Evolutionary conservation across 1,139 yeast genomes (phyloP), one percentile per base, ranked within the genome.

Genomic region (Kurtzmaniella quercitrusa): DNA sequence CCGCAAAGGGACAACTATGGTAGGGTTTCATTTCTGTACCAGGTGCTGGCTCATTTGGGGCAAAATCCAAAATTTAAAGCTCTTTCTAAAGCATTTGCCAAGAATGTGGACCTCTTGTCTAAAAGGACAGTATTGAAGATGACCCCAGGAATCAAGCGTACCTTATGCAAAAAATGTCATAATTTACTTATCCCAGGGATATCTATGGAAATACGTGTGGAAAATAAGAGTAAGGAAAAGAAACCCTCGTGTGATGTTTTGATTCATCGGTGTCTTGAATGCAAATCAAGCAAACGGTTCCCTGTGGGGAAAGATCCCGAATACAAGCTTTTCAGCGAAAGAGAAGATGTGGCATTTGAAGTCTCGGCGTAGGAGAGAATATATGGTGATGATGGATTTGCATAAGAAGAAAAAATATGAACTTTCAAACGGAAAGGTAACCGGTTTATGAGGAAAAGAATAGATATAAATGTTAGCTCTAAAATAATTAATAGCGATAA

Each of bases 101-200:
- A 76, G 40, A 71, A 68, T 39, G 65, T 76, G 48, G 74, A 68
- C 42, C 51, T 68, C 30, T 82, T 84, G 8, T 74, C 87, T 2
- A 80, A 81, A 53, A 82, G 81, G 54, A 73, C 80, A 4, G 89
- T 84, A 5, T 54, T 82, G 14, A 76, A 84, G 51, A 53, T 82
- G 40, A 74, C 84, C 30, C 88, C 88, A 0, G 63, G 64, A 21
- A 54, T 85, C 17, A 86, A 85, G 56, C 63, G 91, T 47, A 66
- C 71, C 1, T 52, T 80, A 20, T 85, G 94, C 59, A 84, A 82
- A 50, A 60, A 59, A 20, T 85, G 94, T 56, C 58, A 73, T 42
- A 57, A 74, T 8, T 47, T 74, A 8, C 61, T 75, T 44, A 54
- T 75, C 0, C 76, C 81, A 0, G 85, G 85, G 0, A 42, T 65